Base-by-base conservation (phyloP, 306 rosid genomes). In the Quercus berberidifolia region DNA sequence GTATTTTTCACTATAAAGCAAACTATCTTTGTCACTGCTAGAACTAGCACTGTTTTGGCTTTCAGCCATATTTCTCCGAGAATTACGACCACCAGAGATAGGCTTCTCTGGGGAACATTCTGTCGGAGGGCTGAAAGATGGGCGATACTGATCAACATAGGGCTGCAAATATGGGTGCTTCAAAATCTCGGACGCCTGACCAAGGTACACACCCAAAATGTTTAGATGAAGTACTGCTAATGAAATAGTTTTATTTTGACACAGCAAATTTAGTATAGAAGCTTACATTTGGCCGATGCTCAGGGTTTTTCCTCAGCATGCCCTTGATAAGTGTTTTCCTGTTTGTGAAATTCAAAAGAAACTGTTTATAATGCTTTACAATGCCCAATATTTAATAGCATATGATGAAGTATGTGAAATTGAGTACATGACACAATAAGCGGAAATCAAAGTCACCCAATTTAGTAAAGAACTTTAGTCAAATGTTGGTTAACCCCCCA, bases 131-230 rank as follows among this genome's bases (percentile, higher is more conserved):
- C 74, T 78, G 67, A 96, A 89, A 69, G 93, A 89, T 64, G 91
- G 94, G 64, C 92, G 92, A 71, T 88, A 93, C 69, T 87, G 97
- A 55, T 90, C 93, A 28, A 96, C 93, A 64, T 86, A 96, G 75
- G 98, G 91, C 74, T 91, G 99, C 90, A 96, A 87, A 89, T 96
- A 96, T 18, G 99, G 98, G 70, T 96, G 97, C 89, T 92, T 96
- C 83, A 96, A 86, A 74, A 96, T 83, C 85, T 96, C 98, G 57
- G 98, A 88, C 83, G 99, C 99, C 99, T 96, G 93, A 71, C 69
- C 76, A 90, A 59, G 76, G 76, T 75, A 79, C 59, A 54, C 65
- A 67, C 79, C 21, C 74, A 28, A 65, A 70, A 28, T 64, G 75
- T 59, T 82, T 78, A 72, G 82, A 51, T 30, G 73, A 79, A 80